Base-by-base conservation (phyloP, 768 basidiomycete species). In the Pleurotus ostreatus region DNA sequence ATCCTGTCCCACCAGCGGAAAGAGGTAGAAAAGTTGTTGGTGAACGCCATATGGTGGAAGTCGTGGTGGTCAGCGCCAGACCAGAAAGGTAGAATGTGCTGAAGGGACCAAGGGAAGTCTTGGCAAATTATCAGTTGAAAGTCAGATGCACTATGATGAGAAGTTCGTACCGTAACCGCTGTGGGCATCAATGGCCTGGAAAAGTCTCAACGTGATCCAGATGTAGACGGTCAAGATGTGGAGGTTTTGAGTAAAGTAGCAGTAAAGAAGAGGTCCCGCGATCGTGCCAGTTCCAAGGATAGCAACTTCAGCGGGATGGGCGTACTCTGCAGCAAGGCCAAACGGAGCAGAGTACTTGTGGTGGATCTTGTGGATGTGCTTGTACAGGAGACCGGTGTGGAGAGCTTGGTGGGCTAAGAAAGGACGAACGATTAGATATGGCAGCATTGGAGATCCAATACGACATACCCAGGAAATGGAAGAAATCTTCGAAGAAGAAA, bases 71-170 rank as follows among this genome's bases (percentile, higher is more conserved):
- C 96, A 0, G 94, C 94, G 39, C 96, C 95, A 5, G 91, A 89
- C 95, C 95, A 98, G 81, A 98, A 91, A 2, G 94, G 94, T 30
- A 98, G 58, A 61, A 93, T 85, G 75, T 95, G 84, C 62, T 93
- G 88, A 55, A 98, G 78, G 4, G 92, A 95, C 95, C 94, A 98
- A 0, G 97, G 96, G 82, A 99, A 99, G 70, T 98, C 92, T 89
- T 15, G 4, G 20, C 13, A 15, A 40, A 5, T 2, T 22, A 11
- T 12, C 7, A 0, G 48, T 45, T 5, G 46, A 56, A 26, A 48
- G 30, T 40, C 18, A 51, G 46, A 16, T 44, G 41, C 9, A 44
- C n/a, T n/a, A 16, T 43, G 30, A 37, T 47, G 20, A n/a, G 43
- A 47, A 5, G 39, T 1, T 75, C 82, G 1, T 52, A 92, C 90